phyloP scores from a whole-genome alignment of 2,329 filamentous ascomycete genomes.

The Hawksworthiomyces lignivorus region DNA sequence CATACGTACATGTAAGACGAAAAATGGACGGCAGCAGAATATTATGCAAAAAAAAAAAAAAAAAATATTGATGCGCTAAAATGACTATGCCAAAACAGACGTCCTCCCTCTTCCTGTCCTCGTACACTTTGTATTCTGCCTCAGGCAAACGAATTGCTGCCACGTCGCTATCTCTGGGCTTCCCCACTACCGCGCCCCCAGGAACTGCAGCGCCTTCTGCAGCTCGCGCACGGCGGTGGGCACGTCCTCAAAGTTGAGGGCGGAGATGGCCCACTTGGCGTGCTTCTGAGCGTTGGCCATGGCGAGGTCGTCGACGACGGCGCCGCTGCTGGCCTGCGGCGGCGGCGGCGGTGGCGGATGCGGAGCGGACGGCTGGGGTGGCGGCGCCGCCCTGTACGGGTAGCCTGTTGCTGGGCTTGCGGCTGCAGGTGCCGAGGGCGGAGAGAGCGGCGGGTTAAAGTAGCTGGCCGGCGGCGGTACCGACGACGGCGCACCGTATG shows the following conservation, averaged over 20 bases:
- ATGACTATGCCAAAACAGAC: too few relatives aligned
- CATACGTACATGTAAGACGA: too few relatives aligned
- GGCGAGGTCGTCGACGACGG: conserved; percentile 53
- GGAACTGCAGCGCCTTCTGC: conserved; percentile 59
- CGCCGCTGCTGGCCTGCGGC: conserved; percentile 9
- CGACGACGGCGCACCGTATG: conserved; percentile 3
- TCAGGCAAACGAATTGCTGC: too few relatives aligned
- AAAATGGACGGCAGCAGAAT: too few relatives aligned
- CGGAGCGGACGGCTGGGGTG: background rate
- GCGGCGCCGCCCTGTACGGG: conserved; percentile 12
- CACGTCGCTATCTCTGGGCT: too few relatives aligned
- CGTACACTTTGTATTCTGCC: too few relatives aligned
- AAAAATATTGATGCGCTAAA: too few relatives aligned
- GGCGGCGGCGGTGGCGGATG: conserved; percentile 12
- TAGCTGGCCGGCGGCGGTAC: background rate
- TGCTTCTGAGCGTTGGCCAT: conserved; percentile 85
- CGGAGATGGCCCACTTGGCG: conserved; percentile 93
- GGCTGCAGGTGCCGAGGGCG: background rate
- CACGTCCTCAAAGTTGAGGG: conserved; percentile 93
- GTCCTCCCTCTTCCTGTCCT: too few relatives aligned
- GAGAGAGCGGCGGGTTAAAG: background rate
- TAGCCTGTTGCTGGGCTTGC: background rate
- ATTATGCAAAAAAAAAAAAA: too few relatives aligned
- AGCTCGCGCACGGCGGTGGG: conserved; percentile 83
- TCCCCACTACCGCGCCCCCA: conserved; percentile 59